phyloP scores from a whole-genome alignment of 345 rosid species.

The Brassica incana region DNA sequence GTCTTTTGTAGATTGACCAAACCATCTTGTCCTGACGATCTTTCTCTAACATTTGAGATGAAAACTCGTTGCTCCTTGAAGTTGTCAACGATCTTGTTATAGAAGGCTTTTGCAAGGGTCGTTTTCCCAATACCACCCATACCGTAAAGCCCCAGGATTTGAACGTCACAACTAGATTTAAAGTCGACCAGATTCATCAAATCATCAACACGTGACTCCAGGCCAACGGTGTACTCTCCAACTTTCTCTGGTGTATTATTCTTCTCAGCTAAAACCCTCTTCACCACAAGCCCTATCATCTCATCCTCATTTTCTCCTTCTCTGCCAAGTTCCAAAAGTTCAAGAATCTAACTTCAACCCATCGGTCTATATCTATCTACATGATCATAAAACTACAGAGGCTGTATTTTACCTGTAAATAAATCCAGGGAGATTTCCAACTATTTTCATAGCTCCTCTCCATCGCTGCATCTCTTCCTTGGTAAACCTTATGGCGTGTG shows the following conservation, averaged over 20 bases:
- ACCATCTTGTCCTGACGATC: conserved; percentile 25
- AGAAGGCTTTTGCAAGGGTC: conserved; percentile 32
- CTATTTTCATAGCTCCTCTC: conserved; percentile 48
- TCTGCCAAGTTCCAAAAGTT: conserved; percentile 17
- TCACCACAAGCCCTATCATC: conserved; percentile 42
- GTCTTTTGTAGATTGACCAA: conserved; percentile 45
- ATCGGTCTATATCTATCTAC: neutral
- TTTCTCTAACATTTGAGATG: conserved; percentile 39
- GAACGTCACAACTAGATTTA: neutral
- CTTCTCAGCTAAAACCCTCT: conserved; percentile 46
- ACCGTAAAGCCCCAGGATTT: conserved; percentile 38
- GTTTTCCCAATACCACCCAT: conserved; percentile 50
- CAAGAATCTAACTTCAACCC: neutral
- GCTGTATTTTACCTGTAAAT: conserved; percentile 1
- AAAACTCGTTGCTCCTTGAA: conserved; percentile 36
- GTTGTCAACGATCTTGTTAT: neutral
- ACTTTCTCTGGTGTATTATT: conserved; percentile 52
- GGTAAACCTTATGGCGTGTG: conserved; percentile 14
- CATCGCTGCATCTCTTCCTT: conserved; percentile 30
- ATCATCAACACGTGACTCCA: conserved; percentile 10
- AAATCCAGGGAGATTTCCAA: conserved; percentile 47
- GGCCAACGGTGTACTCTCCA: conserved; percentile 39
- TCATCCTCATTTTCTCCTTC: neutral
- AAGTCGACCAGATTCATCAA: neutral
- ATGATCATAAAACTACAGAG: neutral